Base-by-base conservation (phyloP, 1,139 yeast species). In the Pichia kudriavzevii region DNA sequence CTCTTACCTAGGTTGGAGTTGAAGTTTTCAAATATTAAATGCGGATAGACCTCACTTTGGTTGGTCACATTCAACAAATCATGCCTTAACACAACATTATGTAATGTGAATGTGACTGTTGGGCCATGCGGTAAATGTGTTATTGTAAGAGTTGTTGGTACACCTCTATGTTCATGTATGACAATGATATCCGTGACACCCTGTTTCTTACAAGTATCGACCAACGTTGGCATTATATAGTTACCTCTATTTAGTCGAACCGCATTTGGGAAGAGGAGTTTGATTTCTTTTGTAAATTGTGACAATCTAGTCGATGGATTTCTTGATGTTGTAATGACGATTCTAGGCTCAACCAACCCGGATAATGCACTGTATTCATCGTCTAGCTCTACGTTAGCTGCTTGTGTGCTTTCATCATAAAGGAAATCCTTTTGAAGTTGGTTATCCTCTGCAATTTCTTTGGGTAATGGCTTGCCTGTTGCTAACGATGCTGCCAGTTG, bases 61-160 rank as follows among this genome's bases (percentile, higher is more conserved):
- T 82, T 87, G 9, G 97, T 97, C 30, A 81, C 69, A 49, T 85
- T 77, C 22, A 82, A 69, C 38, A 93, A 74, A 61, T 91, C 99
- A 58, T 91, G 99, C 58, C 97, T 77, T 42, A 93, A 67, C 29
- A 85, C 87, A 38, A 93, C 98, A 53, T 91, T 91, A 62, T 91
- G 98, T 42, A 91, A 66, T 6, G 97, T 84, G 64, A 91, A 93
- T 27, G 83, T 80, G 24, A 94, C 94, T 4, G 96, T 83, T 18
- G 98, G 99, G 0, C 99, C 99, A 58, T 91, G 95, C 5, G 98
- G 99, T 59, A 93, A 83, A 66, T 91, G 99, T 28, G 94, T 80
- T 23, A 91, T 65, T 1, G 98, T 91, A 41, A 91, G 54, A 1
- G 96, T 84, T 0, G 96, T 87, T 34, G 99, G 99, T 1, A 85